A percentile compares a stretch with the other conserved stretches of the same genome.
Conservation (phyloP, 2,329 filamentous ascomycete genomes). For the Rosellinia necatrix region DNA sequence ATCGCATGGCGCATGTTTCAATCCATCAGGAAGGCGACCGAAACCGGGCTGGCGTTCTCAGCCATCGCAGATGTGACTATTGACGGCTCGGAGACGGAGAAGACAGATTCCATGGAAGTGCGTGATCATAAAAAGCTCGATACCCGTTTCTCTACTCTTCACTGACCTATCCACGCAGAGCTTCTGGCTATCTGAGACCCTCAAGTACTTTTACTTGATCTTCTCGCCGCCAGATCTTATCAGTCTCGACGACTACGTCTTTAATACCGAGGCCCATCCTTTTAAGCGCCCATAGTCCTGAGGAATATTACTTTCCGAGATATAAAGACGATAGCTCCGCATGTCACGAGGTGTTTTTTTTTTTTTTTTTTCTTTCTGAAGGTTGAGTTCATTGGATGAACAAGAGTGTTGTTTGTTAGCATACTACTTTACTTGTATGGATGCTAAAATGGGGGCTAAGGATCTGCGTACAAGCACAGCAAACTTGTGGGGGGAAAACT, state of each 20-base stretch:
- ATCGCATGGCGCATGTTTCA: constrained; percentile 41
- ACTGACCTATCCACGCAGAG: constrained; percentile 46
- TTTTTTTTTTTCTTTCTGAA: too few relatives aligned
- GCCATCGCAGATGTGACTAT: constrained; percentile 23
- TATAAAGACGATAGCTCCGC: neutral
- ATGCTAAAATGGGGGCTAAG: too few relatives aligned
- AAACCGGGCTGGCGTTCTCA: constrained; percentile 28
- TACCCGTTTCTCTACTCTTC: neutral
- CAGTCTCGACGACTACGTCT: constrained; percentile 65
- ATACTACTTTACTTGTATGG: too few relatives aligned
- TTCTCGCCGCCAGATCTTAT: constrained; percentile 61
- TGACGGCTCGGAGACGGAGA: constrained; percentile 13
- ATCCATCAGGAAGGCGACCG: constrained; percentile 35
- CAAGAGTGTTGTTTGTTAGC: too few relatives aligned
- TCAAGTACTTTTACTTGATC: constrained; percentile 50
- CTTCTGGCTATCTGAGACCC: constrained; percentile 68
- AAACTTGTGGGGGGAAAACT: too few relatives aligned
- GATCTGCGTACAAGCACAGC: too few relatives aligned
- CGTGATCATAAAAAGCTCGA: constrained; percentile 3
- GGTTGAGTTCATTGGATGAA: too few relatives aligned
- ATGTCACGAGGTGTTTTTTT: too few relatives aligned
- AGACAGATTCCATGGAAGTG: constrained; percentile 36
- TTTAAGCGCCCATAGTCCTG: constrained; percentile 23
- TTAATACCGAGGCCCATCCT: constrained; percentile 48
- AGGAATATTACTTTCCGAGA: neutral